Percentiles rank a stretch among this genome's conserved stretches.
Conservation (phyloP, 1,284 basidiomycete genomes). For the Apiotrichum gamsii region DNA sequence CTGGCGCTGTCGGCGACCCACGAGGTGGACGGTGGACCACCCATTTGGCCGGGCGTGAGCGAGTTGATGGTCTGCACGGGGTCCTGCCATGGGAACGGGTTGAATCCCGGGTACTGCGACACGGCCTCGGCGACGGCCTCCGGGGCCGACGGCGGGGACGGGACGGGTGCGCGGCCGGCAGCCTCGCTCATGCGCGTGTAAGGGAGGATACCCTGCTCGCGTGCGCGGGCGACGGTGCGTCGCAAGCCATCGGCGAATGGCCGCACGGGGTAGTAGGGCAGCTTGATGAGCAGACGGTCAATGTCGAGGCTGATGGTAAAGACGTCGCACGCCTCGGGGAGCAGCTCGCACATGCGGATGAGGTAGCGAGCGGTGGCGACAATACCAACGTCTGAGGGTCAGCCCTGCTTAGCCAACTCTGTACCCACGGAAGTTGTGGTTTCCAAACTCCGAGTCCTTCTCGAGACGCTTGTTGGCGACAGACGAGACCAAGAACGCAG, state of each 20-base stretch:
- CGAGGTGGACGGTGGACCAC: too few species aligned
- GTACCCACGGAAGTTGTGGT: constrained; percentile 16
- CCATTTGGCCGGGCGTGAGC: neutral
- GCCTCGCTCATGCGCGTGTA: constrained; percentile 9
- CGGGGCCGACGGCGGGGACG: neutral
- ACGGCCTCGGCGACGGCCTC: neutral
- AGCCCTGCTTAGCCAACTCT: too few species aligned
- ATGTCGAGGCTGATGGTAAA: constrained; percentile 16
- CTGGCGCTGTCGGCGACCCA: too few species aligned
- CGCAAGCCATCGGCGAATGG: constrained; percentile 13
- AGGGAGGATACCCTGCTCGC: constrained; percentile 11
- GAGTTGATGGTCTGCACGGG: constrained; percentile 7
- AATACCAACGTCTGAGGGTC: constrained; percentile 13
- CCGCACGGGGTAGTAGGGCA: constrained; percentile 8
- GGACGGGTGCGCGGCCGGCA: neutral
- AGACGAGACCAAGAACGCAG: constrained; percentile 8
- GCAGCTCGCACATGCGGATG: constrained; percentile 18
- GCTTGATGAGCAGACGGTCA: constrained; percentile 14
- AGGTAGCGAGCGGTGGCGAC: constrained; percentile 18
- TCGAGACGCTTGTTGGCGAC: constrained; percentile 12
- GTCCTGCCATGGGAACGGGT: constrained; percentile 17
- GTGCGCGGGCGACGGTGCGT: constrained; percentile 11
- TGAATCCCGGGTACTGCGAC: constrained; percentile 9
- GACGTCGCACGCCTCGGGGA: constrained; percentile 12
- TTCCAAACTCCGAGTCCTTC: constrained; percentile 17